Conservation (phyloP, 345 rosid species). For the Stellera chamaejasme region DNA sequence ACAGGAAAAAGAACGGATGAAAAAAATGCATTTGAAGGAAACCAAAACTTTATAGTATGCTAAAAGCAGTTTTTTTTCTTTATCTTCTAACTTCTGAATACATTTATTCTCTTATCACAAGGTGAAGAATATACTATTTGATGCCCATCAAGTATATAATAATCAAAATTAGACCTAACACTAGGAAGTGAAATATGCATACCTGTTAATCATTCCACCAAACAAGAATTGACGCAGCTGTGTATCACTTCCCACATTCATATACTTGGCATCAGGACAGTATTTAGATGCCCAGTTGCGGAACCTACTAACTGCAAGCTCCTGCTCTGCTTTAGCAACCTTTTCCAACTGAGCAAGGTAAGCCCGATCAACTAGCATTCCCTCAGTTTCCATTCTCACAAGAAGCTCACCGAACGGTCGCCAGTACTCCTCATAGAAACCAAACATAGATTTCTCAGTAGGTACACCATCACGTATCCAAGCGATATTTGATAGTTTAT, state of each 20-base stretch:
- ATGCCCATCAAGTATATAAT: too few relatives aligned
- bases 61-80: too few relatives aligned
- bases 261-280: slow-evolving; percentile 76
- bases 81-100: too few relatives aligned
- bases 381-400: slow-evolving; percentile 84
- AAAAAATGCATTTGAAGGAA: too few relatives aligned
- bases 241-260: slow-evolving; percentile 92
- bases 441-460: slow-evolving; percentile 47
- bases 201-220: slow-evolving; percentile 76
- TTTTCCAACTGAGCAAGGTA: slow-evolving; percentile 80
- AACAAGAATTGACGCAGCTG: slow-evolving; percentile 82
- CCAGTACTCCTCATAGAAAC: slow-evolving; percentile 75
- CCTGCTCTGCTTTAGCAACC: slow-evolving; percentile 80
- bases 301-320: slow-evolving; percentile 56
- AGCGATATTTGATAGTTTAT: slow-evolving; percentile 31
- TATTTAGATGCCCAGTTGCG: slow-evolving; percentile 82
- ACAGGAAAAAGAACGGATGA: too few relatives aligned
- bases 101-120: too few relatives aligned
- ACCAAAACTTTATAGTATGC: too few relatives aligned
- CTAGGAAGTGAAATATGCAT: not conserved
- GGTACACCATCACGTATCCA: slow-evolving; percentile 56
- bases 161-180: not conserved
- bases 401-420: slow-evolving; percentile 83
- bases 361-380: slow-evolving; percentile 77
- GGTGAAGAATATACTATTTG: too few relatives aligned